Percentiles rank a stretch among this genome's conserved stretches.
phyloP scores from a whole-genome alignment of 2,329 filamentous ascomycete genomes.

The Ophiostoma himal-ulmi region DNA sequence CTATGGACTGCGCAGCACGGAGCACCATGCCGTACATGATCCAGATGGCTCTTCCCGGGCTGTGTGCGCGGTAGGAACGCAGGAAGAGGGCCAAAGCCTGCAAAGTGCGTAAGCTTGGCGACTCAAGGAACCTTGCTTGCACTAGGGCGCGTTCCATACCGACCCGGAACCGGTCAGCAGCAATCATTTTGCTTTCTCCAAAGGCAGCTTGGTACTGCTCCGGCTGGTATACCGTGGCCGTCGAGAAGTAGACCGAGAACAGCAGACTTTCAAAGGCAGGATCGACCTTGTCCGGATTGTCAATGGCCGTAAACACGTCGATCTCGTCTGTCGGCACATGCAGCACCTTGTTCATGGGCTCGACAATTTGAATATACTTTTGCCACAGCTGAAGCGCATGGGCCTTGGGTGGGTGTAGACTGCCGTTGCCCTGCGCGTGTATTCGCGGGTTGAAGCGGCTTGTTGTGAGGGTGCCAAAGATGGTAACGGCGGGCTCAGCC shows the following conservation, averaged over 20 bases:
- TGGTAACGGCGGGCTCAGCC: slow-evolving; percentile 15
- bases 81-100: slow-evolving; percentile 26
- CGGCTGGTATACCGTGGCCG: slow-evolving; percentile 23
- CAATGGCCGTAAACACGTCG: slow-evolving; percentile 26
- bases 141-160: slow-evolving; percentile 26
- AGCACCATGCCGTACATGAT: slow-evolving; percentile 26
- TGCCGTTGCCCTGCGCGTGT: background rate
- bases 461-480: slow-evolving; percentile 21
- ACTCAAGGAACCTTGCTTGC: slow-evolving; percentile 26
- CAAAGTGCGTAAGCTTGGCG: slow-evolving; percentile 24
- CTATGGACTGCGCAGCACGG: slow-evolving; percentile 28
- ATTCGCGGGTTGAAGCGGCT: background rate
- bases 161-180: slow-evolving; percentile 22
- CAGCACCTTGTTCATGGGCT: slow-evolving; percentile 26
- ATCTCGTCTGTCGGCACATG: slow-evolving; percentile 28
- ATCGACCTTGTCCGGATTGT: slow-evolving; percentile 15
- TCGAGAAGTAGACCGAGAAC: slow-evolving; percentile 27
- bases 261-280: slow-evolving; percentile 24
- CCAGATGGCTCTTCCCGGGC: slow-evolving; percentile 25
- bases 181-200: slow-evolving; percentile 25
- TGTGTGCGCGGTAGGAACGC: slow-evolving; percentile 22
- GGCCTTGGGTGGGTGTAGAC: slow-evolving; percentile 23
- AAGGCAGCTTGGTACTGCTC: slow-evolving; percentile 23
- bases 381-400: slow-evolving; percentile 27
- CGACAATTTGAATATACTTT: slow-evolving; percentile 25